These are phyloP conservation scores for Cercospora berteroae DNA, from an alignment of 2,329 filamentous ascomycete genomes.

Conservation along the genomic window DNA sequence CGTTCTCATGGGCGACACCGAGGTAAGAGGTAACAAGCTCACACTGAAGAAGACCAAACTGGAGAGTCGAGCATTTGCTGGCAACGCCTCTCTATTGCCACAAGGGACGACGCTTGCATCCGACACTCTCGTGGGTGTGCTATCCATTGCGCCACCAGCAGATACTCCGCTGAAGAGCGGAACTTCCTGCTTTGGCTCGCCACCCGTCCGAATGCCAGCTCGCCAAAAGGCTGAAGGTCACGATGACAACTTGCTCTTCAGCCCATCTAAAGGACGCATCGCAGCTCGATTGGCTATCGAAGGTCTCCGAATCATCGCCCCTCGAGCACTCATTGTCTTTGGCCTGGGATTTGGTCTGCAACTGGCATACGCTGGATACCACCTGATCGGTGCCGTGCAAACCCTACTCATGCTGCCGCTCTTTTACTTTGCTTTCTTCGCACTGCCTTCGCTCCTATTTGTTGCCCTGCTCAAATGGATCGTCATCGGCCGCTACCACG, in stretches of 20 bases:
- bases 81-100: conserved; percentile 27
- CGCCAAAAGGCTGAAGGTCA: conserved; percentile 29
- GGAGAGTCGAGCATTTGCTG: conserved; percentile 26
- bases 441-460: conserved; percentile 24
- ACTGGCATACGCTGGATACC: conserved; percentile 25
- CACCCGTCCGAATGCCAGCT: conserved; percentile 30
- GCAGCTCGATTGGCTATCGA: conserved; percentile 28
- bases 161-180: conserved; percentile 20
- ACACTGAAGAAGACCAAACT: conserved; percentile 29
- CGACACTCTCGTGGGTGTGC: conserved; percentile 28
- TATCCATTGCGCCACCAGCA: conserved; percentile 26
- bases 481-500: conserved; percentile 26
- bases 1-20: conserved; percentile 25
- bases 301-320: conserved; percentile 29
- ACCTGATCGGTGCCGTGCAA: conserved; percentile 27
- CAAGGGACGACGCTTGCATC: conserved; percentile 28
- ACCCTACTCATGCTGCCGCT: conserved; percentile 30
- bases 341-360: conserved; percentile 28
- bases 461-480: conserved; percentile 28
- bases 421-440: conserved; percentile 29
- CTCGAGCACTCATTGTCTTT: conserved; percentile 32
- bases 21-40: conserved; percentile 26
- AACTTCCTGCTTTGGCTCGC: conserved; percentile 29
- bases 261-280: conserved; percentile 23
- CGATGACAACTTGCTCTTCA: conserved; percentile 27